These are phyloP conservation scores for Cyberlindnera euphorbiae DNA, from an alignment of 805 yeast genomes.

Conservation along the genomic window DNA sequence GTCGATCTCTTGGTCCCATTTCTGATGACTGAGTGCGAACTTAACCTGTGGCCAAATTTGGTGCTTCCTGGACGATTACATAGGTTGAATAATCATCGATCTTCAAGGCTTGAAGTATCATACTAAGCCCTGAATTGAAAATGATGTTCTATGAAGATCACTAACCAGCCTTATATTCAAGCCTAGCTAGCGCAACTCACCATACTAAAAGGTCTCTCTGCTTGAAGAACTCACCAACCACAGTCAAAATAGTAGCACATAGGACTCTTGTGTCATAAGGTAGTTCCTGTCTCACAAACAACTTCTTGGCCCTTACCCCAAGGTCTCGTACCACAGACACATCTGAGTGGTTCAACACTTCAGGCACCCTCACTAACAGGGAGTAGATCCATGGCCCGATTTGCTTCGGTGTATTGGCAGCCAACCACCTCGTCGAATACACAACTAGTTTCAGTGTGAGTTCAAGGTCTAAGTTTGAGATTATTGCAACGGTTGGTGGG, in stretches of 20 bases:
- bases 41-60: too few relatives aligned
- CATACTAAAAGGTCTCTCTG: conserved; percentile 19
- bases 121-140: conserved; percentile 51
- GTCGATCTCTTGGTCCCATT: conserved; percentile 38
- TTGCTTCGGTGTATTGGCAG: conserved; percentile 11
- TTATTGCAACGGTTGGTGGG: conserved; percentile 12
- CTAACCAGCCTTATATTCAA: too few relatives aligned
- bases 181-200: too few relatives aligned
- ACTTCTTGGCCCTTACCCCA: conserved; percentile 15
- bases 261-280: conserved; percentile 9
- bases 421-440: conserved; percentile 22
- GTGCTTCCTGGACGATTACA: too few relatives aligned
- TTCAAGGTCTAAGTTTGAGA: conserved; percentile 20
- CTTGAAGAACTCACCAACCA: conserved; percentile 14
- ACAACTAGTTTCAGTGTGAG: conserved; percentile 17
- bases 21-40: conserved; percentile 42
- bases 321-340: conserved; percentile 19
- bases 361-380: conserved; percentile 15
- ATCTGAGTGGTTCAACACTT: conserved; percentile 16
- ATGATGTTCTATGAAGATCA: too few relatives aligned
- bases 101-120: conserved; percentile 40
- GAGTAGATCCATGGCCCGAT: conserved; percentile 19
- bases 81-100: too few relatives aligned
- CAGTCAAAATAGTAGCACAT: conserved; percentile 10
- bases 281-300: conserved; percentile 7